phyloP scores from a whole-genome alignment of 2,329 filamentous ascomycete genomes.

The Colletotrichum tropicicola region DNA sequence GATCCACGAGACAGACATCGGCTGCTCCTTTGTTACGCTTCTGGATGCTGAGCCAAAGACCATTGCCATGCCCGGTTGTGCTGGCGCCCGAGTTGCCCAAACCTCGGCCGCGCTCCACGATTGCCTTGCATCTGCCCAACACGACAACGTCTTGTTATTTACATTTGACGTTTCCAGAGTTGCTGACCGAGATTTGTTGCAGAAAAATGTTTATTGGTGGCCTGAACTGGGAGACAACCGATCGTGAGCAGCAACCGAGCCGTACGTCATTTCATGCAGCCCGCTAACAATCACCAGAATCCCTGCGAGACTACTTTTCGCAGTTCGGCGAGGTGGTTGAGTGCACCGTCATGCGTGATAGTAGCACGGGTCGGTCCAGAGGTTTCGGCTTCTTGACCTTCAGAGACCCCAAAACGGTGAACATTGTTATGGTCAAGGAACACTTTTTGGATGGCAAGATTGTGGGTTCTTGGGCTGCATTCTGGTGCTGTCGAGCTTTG shows the following conservation, averaged over 20 bases:
- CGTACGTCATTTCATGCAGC: conserved; percentile 4
- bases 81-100: too few species aligned
- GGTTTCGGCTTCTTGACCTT: conserved; percentile 98
- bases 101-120: too few species aligned
- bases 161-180: background rate
- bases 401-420: conserved; percentile 96
- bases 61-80: too few species aligned
- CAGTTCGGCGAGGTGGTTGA: conserved; percentile 97
- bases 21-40: too few species aligned
- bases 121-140: background rate
- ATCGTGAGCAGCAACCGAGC: conserved; percentile 71
- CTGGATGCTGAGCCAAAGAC: too few species aligned
- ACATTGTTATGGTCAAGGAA: conserved; percentile 99
- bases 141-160: background rate
- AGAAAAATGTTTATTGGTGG: conserved; percentile 99
- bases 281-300: conserved; percentile 68
- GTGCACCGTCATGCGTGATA: conserved; percentile 99
- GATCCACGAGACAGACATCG: too few species aligned
- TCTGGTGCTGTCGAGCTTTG: too few species aligned
- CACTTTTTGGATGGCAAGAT: conserved; percentile 98
- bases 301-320: conserved; percentile 94
- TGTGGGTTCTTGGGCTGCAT: conserved; percentile 71
- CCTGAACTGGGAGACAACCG: conserved; percentile 98
- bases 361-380: conserved; percentile 89
- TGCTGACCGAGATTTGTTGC: conserved; percentile 34